A percentile compares a stretch with the other conserved stretches of the same genome.
Conservation (phyloP, 1,284 basidiomycete genomes). For the Hemileia vastatrix region DNA sequence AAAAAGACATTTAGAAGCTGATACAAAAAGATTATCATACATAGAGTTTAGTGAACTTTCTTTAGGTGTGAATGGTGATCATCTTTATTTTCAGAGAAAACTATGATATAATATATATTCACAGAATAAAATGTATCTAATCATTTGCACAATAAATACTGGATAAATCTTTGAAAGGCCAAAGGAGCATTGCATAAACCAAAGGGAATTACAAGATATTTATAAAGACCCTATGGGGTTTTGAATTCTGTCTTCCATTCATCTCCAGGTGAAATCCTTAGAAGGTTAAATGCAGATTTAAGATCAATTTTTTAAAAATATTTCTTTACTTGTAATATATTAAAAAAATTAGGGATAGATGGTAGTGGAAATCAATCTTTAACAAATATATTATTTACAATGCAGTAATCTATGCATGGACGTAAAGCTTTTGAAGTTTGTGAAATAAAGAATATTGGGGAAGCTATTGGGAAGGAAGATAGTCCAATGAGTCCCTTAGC, state of each 20-base stretch:
- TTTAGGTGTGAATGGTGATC: slow-evolving; percentile 6
- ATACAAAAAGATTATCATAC: background rate
- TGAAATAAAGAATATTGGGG: background rate
- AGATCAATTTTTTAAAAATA: slow-evolving; percentile 28
- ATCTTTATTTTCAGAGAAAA: slow-evolving; percentile 47
- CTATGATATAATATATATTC: slow-evolving; percentile 45
- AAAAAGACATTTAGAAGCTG: slow-evolving; percentile 5
- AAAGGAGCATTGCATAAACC: slow-evolving; percentile 44
- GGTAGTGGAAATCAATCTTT: slow-evolving; percentile 28
- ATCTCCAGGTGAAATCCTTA: slow-evolving; percentile 19
- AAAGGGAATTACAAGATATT: slow-evolving; percentile 26
- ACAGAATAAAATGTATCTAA: slow-evolving; percentile 36
- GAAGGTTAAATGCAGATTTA: slow-evolving; percentile 26
- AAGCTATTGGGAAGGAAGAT: background rate
- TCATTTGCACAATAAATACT: slow-evolving; percentile 31
- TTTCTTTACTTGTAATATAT: slow-evolving; percentile 12
- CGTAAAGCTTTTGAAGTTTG: background rate
- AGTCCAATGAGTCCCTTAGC: slow-evolving; percentile 2
- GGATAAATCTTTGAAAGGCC: slow-evolving; percentile 40
- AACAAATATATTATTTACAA: background rate
- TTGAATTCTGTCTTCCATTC: slow-evolving; percentile 28
- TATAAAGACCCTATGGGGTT: slow-evolving; percentile 14
- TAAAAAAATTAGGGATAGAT: slow-evolving; percentile 23
- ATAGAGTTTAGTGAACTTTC: background rate
- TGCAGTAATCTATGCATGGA: background rate